A percentile compares a stretch with the other conserved stretches of the same genome.
These are phyloP conservation scores for Stylosanthes scabra DNA, from an alignment of 331 rosid genomes.

Conservation along the genomic window DNA sequence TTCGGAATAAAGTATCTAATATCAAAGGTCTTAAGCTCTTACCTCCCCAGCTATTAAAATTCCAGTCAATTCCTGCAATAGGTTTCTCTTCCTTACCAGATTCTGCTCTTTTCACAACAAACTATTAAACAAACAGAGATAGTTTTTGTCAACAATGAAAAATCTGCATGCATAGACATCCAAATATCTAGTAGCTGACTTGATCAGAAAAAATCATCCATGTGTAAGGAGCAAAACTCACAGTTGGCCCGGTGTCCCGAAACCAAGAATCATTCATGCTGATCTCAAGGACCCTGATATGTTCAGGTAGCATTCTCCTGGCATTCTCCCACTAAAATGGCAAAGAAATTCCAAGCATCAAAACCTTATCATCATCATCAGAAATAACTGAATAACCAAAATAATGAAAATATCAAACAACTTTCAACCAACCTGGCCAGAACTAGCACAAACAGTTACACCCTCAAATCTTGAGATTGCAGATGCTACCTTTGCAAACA, in stretches of 20 bases:
- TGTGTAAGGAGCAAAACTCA: slow-evolving; percentile 47
- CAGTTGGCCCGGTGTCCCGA: slow-evolving; percentile 90
- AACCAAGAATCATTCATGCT: slow-evolving; percentile 87
- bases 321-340: slow-evolving; percentile 79
- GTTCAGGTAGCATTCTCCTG: slow-evolving; percentile 62
- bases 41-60: slow-evolving; percentile 98
- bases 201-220: neutral
- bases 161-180: neutral
- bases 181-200: neutral
- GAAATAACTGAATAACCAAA: neutral
- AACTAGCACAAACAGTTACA: slow-evolving; percentile 78
- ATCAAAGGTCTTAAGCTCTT: slow-evolving; percentile 26
- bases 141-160: neutral
- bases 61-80: slow-evolving; percentile 94
- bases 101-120: slow-evolving; percentile 64
- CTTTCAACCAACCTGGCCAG: slow-evolving; percentile 60
- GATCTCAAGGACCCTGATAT: slow-evolving; percentile 80
- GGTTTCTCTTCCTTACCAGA: slow-evolving; percentile 39
- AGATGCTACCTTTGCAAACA: slow-evolving; percentile 67
- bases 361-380: neutral
- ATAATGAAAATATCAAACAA: slow-evolving; percentile 1
- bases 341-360: slow-evolving; percentile 13
- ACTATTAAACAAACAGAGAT: slow-evolving; percentile 45
- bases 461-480: slow-evolving; percentile 83
- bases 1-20: neutral